A percentile compares a stretch with the other conserved stretches of the same genome.
Evolutionary conservation across 352 stramenopile species (phyloP).

Genomic region (Phytophthora pistaciae): DNA sequence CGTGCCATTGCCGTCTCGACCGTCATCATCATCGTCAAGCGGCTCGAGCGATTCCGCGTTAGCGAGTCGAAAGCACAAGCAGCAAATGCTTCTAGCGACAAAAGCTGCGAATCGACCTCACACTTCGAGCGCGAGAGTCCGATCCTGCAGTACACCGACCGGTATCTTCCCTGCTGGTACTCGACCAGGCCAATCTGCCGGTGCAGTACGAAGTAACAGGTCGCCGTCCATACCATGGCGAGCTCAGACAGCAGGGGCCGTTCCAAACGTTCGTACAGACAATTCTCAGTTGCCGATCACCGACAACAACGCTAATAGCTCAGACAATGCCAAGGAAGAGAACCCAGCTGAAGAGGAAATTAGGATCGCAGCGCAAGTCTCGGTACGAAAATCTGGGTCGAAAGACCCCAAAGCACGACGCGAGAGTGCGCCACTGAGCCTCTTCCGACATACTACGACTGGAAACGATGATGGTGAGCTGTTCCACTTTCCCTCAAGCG

Average conservation of each 20-base stretch:
- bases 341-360: slow-evolving; percentile 12
- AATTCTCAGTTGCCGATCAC: background rate
- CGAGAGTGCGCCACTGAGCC: slow-evolving; percentile 13
- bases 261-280: slow-evolving; percentile 16
- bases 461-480: slow-evolving; percentile 19
- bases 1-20: slow-evolving; percentile 33
- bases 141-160: slow-evolving; percentile 13
- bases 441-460: slow-evolving; percentile 9
- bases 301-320: slow-evolving; percentile 14
- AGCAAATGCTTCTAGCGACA: slow-evolving; percentile 48
- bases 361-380: slow-evolving; percentile 6
- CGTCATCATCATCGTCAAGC: slow-evolving; percentile 39
- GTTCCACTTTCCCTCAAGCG: slow-evolving; percentile 35
- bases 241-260: slow-evolving; percentile 40
- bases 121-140: slow-evolving; percentile 29
- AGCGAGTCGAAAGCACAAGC: slow-evolving; percentile 54
- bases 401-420: slow-evolving; percentile 1
- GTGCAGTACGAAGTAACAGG: slow-evolving; percentile 26
- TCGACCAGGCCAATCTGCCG: slow-evolving; percentile 19
- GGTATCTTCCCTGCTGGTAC: slow-evolving; percentile 4
- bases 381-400: background rate
- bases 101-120: slow-evolving; percentile 28
- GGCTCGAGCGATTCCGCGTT: slow-evolving; percentile 25
- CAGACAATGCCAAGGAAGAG: background rate
- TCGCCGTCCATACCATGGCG: slow-evolving; percentile 24